phyloP scores from a whole-genome alignment of 768 basidiomycete genomes.

The Fomitopsis pulvina region DNA sequence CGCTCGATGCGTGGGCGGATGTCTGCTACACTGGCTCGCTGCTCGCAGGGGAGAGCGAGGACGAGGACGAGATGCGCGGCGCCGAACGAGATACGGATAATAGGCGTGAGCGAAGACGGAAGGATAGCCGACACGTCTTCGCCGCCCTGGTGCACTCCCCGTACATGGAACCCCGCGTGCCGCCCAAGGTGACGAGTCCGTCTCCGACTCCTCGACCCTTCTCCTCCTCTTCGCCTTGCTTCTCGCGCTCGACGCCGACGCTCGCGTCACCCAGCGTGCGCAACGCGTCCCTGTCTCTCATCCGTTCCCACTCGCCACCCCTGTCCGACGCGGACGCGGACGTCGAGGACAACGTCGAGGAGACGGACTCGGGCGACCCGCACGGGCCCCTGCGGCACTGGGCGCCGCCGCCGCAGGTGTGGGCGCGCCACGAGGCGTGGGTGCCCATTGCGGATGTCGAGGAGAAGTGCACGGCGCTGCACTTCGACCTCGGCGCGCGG shows the following conservation, averaged over 20 bases:
- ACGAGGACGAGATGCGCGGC: not conserved
- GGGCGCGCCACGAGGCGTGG: not conserved
- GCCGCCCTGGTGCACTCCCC: not conserved
- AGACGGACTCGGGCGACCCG: not conserved
- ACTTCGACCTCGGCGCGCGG: not conserved
- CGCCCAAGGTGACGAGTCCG: not conserved
- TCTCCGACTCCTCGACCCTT: not conserved
- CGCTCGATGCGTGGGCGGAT: constrained; percentile 36
- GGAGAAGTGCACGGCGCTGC: not conserved
- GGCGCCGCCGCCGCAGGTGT: not conserved
- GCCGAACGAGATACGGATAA: not conserved
- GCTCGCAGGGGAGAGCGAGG: not conserved
- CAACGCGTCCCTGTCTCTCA: not conserved
- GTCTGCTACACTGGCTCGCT: constrained; percentile 27
- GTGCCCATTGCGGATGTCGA: not conserved
- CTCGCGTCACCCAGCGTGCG: not conserved
- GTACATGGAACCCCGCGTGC: not conserved
- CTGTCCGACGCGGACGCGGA: not conserved
- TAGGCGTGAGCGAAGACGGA: not conserved
- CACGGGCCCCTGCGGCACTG: not conserved
- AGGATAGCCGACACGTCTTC: not conserved
- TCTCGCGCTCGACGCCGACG: not conserved
- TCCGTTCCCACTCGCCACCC: not conserved
- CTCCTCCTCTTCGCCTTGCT: not conserved
- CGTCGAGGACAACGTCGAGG: not conserved